phyloP scores from a whole-genome alignment of 2,329 filamentous ascomycete species.

The Dendryphion nanum region DNA sequence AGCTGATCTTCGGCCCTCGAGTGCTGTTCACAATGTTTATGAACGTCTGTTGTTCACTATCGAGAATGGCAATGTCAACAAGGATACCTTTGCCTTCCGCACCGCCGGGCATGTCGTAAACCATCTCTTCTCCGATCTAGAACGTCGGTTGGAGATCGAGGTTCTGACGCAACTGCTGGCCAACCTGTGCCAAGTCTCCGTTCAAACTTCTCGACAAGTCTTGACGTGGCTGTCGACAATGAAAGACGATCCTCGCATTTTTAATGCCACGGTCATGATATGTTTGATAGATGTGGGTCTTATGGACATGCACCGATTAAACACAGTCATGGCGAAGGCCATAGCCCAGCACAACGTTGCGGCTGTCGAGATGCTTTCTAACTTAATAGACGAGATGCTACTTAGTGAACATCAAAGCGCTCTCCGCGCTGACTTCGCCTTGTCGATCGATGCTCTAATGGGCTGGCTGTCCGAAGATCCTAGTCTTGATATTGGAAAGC shows the following conservation, averaged over 20 bases:
- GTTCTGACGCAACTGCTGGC: constrained; percentile 61
- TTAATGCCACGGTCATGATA: constrained; percentile 61
- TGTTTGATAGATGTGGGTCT: constrained; percentile 60
- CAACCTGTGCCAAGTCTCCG: constrained; percentile 62
- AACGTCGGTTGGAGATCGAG: constrained; percentile 60
- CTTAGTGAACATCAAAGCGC: constrained; percentile 75
- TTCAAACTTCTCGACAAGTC: constrained; percentile 55
- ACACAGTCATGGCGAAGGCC: constrained; percentile 68
- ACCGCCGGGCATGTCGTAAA: constrained; percentile 58
- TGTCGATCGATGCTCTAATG: constrained; percentile 77
- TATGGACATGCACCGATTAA: constrained; percentile 58
- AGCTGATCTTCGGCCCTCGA: constrained; percentile 55
- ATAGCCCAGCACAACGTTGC: constrained; percentile 68
- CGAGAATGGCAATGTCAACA: constrained; percentile 51
- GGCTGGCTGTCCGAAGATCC: constrained; percentile 77
- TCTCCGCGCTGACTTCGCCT: constrained; percentile 80
- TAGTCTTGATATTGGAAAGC: constrained; percentile 62
- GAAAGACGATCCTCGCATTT: constrained; percentile 59
- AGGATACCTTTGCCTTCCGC: constrained; percentile 56
- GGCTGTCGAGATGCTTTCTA: constrained; percentile 76
- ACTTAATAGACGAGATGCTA: constrained; percentile 74
- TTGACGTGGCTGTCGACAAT: constrained; percentile 50
- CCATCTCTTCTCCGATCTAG: constrained; percentile 55
- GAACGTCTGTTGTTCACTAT: constrained; percentile 56
- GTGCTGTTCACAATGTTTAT: constrained; percentile 57